These are phyloP conservation scores for Microbotryum silenes-acaulis DNA, from an alignment of 1,284 basidiomycete genomes.

Conservation along the genomic window DNA sequence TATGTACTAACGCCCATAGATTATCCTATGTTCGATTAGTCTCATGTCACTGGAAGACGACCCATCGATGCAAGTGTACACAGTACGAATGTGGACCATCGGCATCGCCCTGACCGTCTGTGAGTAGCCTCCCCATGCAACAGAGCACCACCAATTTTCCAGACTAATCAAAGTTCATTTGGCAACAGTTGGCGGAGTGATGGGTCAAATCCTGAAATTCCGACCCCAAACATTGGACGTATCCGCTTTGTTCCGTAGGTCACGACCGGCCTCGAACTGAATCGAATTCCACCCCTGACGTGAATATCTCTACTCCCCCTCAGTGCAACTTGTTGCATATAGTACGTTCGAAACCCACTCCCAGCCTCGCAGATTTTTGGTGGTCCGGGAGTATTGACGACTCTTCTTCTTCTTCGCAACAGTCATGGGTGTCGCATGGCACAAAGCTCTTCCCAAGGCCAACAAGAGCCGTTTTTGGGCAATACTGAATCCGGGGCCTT, in stretches of 20 bases:
- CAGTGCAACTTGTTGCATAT: conserved; percentile 6
- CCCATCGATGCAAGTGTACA: not conserved
- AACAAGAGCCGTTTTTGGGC: not conserved
- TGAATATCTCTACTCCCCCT: too few species aligned
- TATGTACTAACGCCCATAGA: not conserved
- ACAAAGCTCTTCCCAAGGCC: not conserved
- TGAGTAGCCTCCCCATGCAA: too few species aligned
- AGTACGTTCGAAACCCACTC: too few species aligned
- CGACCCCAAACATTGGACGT: conserved; percentile 8
- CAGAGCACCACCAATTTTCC: too few species aligned
- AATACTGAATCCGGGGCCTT: conserved; percentile 36
- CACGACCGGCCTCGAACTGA: too few species aligned
- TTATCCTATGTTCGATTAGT: not conserved
- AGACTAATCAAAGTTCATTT: too few species aligned
- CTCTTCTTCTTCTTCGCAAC: too few species aligned
- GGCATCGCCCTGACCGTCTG: not conserved
- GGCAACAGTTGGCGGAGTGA: conserved; percentile 1
- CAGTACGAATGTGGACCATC: conserved; percentile 6
- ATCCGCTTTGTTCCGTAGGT: conserved; percentile 2
- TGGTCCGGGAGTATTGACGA: too few species aligned
- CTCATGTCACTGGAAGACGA: conserved; percentile 8
- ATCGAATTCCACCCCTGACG: too few species aligned
- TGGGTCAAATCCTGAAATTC: conserved; percentile 7
- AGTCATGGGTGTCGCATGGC: conserved; percentile 3
- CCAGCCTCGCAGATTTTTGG: too few species aligned